A percentile compares a stretch with the other conserved stretches of the same genome.
phyloP scores from a whole-genome alignment of 2,329 filamentous ascomycete genomes.

The Teratosphaeria gauchensis region DNA sequence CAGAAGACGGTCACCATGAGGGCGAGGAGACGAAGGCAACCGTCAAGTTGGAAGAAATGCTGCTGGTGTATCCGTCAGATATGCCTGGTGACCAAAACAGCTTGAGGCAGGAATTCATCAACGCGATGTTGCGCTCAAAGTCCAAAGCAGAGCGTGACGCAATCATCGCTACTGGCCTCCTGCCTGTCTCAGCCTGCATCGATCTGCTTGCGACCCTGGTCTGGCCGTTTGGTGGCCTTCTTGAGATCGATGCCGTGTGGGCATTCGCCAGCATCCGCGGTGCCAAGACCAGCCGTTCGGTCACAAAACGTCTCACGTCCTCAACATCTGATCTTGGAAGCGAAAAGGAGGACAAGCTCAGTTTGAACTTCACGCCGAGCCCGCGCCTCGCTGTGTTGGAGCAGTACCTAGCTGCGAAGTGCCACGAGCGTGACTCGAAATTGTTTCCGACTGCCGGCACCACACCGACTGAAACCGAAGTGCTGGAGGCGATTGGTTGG shows the following conservation, averaged over 20 bases:
- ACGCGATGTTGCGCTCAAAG: conserved; percentile 33
- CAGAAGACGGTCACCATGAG: conserved; percentile 25
- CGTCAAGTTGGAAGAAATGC: conserved; percentile 31
- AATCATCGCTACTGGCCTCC: conserved; percentile 33
- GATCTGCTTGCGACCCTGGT: conserved; percentile 27
- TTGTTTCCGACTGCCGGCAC: conserved; percentile 24
- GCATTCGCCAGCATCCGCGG: conserved; percentile 36
- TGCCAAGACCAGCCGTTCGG: conserved; percentile 30
- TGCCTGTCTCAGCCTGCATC: conserved; percentile 28
- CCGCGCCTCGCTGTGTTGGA: conserved; percentile 28
- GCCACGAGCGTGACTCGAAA: conserved; percentile 27
- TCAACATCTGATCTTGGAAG: conserved; percentile 8
- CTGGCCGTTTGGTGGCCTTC: conserved; percentile 30
- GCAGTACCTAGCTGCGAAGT: conserved; percentile 31
- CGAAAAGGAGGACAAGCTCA: conserved; percentile 24
- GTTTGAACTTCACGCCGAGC: conserved; percentile 28
- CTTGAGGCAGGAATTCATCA: conserved; percentile 33
- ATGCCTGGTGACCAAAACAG: conserved; percentile 21
- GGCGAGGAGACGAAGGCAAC: conserved; percentile 25
- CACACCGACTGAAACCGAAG: conserved; percentile 29
- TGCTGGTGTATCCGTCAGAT: conserved; percentile 31
- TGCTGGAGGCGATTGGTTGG: conserved; percentile 37
- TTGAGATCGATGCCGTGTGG: conserved; percentile 29
- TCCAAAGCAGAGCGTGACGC: conserved; percentile 33
- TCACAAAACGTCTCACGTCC: conserved; percentile 29